Percentiles rank a stretch among this genome's conserved stretches.
phyloP scores from a whole-genome alignment of 441 rosid species.

The Croton setiger region DNA sequence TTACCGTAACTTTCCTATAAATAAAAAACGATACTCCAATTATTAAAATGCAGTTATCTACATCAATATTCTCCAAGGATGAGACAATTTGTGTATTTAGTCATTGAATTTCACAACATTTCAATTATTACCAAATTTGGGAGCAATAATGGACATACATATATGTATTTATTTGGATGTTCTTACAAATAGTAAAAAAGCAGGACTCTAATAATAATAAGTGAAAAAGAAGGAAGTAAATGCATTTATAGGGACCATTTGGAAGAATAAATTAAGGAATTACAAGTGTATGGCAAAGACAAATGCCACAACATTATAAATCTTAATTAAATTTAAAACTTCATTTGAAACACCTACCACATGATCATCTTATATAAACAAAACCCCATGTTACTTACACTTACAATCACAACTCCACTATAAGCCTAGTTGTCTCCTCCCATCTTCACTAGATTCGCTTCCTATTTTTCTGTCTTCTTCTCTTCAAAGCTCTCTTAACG shows the following conservation, averaged over 20 bases:
- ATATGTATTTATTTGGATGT: no score
- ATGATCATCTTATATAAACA: conserved; percentile 30
- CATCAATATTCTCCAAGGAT: no score
- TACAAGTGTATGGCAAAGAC: conserved; percentile 32
- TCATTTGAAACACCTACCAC: conserved; percentile 35
- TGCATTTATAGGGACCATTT: conserved; percentile 14
- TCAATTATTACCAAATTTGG: no score
- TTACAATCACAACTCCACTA: conserved; percentile 38
- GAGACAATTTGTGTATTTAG: no score
- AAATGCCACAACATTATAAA: conserved; percentile 27
- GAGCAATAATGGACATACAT: no score
- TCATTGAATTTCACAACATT: no score
- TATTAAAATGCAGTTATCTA: no score
- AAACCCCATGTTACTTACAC: conserved; percentile 36
- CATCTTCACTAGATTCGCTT: conserved; percentile 32
- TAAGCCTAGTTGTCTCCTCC: conserved; percentile 43
- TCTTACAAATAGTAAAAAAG: no score
- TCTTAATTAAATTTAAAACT: conserved; percentile 16
- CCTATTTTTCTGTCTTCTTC: conserved; percentile 44
- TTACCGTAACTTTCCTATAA: no score
- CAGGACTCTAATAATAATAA: no score
- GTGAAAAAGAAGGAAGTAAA: neutral
- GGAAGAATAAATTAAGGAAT: neutral
- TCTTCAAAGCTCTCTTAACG: conserved; percentile 12
- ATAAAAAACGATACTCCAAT: no score